phyloP scores from a whole-genome alignment of 306 rosid species.

The Castanopsis chinensis region DNA sequence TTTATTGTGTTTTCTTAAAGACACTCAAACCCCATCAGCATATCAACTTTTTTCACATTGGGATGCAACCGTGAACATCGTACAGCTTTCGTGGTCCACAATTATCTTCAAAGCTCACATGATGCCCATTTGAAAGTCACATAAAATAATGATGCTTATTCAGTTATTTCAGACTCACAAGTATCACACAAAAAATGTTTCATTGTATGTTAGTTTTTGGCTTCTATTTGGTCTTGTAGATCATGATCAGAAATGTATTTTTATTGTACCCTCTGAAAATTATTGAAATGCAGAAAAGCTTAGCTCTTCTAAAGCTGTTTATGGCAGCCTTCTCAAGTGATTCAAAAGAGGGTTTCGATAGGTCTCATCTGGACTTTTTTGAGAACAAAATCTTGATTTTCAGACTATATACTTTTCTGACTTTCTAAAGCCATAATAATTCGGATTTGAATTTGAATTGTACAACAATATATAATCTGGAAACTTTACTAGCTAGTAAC shows the following conservation, averaged over 20 bases:
- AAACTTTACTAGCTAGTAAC: neutral
- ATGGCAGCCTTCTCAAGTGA: constrained; percentile 30
- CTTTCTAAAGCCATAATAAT: too few relatives aligned
- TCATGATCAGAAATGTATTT: constrained; percentile 15
- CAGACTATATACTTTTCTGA: too few relatives aligned
- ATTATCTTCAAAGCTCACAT: constrained; percentile 5
- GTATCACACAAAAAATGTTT: neutral
- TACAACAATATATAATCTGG: too few relatives aligned
- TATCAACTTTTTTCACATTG: constrained; percentile 23
- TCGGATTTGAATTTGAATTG: too few relatives aligned
- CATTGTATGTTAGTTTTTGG: constrained; percentile 7
- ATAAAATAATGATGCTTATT: neutral
- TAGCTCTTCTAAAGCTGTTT: constrained; percentile 26
- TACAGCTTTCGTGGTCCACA: constrained; percentile 28
- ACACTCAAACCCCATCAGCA: constrained; percentile 35
- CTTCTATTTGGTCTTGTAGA: constrained; percentile 16
- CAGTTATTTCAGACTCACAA: neutral
- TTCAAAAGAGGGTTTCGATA: neutral
- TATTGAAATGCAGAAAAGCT: constrained; percentile 21
- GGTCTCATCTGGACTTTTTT: neutral
- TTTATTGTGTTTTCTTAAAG: constrained; percentile 7
- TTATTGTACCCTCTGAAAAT: neutral
- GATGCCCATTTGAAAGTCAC: neutral
- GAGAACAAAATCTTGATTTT: neutral
- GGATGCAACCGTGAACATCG: constrained; percentile 31